These are phyloP conservation scores for Penicillium janthinellum DNA, from an alignment of 2,329 filamentous ascomycete genomes.

Conservation along the genomic window DNA sequence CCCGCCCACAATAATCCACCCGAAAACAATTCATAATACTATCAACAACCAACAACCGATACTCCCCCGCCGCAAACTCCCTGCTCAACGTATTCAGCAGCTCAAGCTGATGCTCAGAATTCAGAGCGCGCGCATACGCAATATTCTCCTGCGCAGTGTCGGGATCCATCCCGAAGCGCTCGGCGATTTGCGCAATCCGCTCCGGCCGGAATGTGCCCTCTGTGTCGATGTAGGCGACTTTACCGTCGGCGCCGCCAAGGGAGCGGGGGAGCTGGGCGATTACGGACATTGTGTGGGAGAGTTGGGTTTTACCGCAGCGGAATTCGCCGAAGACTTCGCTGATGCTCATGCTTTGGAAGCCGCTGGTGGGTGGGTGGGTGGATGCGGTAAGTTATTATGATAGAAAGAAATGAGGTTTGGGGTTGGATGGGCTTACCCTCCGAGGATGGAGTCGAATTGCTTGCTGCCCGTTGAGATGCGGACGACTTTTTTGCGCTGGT, in stretches of 20 bases:
- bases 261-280: constrained; percentile 59
- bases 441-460: constrained; percentile 65
- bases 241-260: constrained; percentile 67
- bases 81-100: constrained; percentile 62
- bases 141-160: constrained; percentile 67
- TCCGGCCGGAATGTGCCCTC: constrained; percentile 69
- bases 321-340: constrained; percentile 55
- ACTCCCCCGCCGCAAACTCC: constrained; percentile 64
- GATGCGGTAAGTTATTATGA: not conserved
- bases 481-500: constrained; percentile 64
- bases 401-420: not conserved
- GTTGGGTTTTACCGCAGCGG: constrained; percentile 68
- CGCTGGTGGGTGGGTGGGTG: constrained; percentile 43
- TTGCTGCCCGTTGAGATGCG: constrained; percentile 71
- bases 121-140: constrained; percentile 63
- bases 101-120: constrained; percentile 68
- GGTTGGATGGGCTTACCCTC: constrained; percentile 51
- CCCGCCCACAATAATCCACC: constrained; percentile 67
- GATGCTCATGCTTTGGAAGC: constrained; percentile 71
- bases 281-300: constrained; percentile 69
- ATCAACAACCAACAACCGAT: constrained; percentile 67
- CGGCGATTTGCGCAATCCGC: constrained; percentile 67
- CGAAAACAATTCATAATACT: constrained; percentile 71
- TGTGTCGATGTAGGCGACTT: constrained; percentile 69
- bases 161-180: constrained; percentile 64